Evolutionary conservation across 352 stramenopile genomes (phyloP).

Genomic region (Pythium monospermum): DNA sequence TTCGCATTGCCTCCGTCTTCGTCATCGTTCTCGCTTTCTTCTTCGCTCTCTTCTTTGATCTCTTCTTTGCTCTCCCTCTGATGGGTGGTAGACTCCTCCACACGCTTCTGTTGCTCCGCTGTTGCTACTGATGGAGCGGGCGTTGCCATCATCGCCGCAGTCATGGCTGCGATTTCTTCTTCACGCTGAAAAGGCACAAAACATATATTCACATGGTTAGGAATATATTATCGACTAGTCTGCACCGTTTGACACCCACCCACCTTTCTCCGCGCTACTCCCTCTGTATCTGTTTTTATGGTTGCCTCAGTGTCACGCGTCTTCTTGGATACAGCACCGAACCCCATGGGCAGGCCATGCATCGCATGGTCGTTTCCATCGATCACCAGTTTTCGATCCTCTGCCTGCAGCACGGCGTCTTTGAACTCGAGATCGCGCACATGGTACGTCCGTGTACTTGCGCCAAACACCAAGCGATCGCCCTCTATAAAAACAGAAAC

Average conservation of each 20-base stretch:
- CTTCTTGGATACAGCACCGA: constrained; percentile 31
- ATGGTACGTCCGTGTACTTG: constrained; percentile 56
- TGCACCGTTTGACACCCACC: no score
- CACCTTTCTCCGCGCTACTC: not conserved
- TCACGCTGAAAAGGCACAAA: constrained; percentile 28
- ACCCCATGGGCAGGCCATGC: constrained; percentile 40
- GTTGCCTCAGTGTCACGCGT: not conserved
- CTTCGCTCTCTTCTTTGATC: constrained; percentile 4
- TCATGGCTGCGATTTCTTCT: constrained; percentile 68
- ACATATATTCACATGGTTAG: not conserved
- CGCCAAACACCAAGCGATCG: constrained; percentile 52
- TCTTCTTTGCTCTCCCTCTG: not conserved
- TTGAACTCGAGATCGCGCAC: constrained; percentile 25
- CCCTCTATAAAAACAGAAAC: constrained; percentile 26
- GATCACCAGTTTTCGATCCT: not conserved
- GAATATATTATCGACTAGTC: no score
- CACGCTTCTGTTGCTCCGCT: not conserved
- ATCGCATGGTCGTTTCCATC: not conserved
- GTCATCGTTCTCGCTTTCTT: constrained; percentile 20
- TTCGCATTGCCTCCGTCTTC: constrained; percentile 30
- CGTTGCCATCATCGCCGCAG: constrained; percentile 61
- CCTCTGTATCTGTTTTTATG: not conserved
- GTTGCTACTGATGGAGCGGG: constrained; percentile 10
- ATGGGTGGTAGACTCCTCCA: not conserved
- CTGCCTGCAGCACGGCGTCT: no score